These are phyloP conservation scores for Jackrogersella multiformis DNA, from an alignment of 495 filamentous ascomycete genomes.

Conservation along the genomic window DNA sequence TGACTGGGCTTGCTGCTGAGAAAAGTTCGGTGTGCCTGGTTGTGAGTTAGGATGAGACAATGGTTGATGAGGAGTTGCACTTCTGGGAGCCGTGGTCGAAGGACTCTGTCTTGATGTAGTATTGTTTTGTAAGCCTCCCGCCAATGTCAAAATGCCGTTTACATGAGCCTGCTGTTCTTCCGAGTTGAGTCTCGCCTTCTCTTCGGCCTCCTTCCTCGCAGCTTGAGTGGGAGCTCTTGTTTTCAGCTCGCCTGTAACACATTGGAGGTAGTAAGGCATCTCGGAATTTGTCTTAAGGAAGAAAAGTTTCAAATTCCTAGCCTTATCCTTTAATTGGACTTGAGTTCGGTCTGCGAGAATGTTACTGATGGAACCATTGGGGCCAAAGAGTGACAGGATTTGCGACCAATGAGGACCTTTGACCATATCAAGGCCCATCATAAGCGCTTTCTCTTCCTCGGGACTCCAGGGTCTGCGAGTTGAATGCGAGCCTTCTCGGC, in stretches of 20 bases:
- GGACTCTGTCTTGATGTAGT: conserved; percentile 29
- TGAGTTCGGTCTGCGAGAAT: conserved; percentile 92
- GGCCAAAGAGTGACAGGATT: conserved; percentile 88
- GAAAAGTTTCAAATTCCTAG: conserved; percentile 92
- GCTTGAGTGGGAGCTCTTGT: conserved; percentile 87
- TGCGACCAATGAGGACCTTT: conserved; percentile 97
- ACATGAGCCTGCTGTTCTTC: conserved; percentile 77
- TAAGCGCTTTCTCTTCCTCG: conserved; percentile 90
- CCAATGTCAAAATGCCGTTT: conserved; percentile 70
- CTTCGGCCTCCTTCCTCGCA: conserved; percentile 81
- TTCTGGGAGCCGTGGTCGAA: conserved; percentile 29
- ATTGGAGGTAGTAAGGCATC: conserved; percentile 89
- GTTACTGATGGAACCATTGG: conserved; percentile 81
- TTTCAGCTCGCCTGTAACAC: conserved; percentile 92
- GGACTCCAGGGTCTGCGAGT: conserved; percentile 88
- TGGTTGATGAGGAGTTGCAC: conserved; percentile 33
- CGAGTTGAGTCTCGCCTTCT: conserved; percentile 69
- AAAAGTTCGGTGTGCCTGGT: conserved; percentile 29
- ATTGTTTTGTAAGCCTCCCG: conserved; percentile 53
- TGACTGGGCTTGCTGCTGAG: conserved; percentile 23
- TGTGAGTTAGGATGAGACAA: conserved; percentile 32
- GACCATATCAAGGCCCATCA: conserved; percentile 90
- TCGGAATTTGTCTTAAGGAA: conserved; percentile 94
- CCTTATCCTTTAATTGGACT: conserved; percentile 96
- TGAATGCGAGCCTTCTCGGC: conserved; percentile 80